These are phyloP conservation scores for Blakeslea trispora DNA, from an alignment of 371 early-diverging fungal species.

Conservation along the genomic window DNA sequence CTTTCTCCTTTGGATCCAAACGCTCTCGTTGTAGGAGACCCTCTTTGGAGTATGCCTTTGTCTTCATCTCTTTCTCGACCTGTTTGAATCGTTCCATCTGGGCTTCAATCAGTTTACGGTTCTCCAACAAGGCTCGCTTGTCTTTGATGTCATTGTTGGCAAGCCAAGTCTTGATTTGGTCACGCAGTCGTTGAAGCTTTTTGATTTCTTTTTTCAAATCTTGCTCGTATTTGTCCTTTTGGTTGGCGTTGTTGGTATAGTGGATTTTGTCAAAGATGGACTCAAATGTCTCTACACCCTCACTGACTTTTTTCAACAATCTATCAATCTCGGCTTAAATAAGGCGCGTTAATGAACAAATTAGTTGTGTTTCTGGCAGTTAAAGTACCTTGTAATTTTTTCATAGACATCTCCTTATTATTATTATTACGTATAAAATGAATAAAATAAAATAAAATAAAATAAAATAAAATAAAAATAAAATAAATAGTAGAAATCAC, in stretches of 20 bases:
- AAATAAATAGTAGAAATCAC: too few relatives aligned
- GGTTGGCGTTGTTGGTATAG: conserved; percentile 76
- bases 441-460: conserved; percentile 2
- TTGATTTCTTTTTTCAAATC: conserved; percentile 98
- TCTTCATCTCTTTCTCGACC: conserved; percentile 96
- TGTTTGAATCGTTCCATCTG: conserved; percentile 99
- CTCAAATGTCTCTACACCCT: conserved; percentile 95
- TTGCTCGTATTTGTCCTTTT: conserved; percentile 94
- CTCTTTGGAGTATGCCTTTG: conserved; percentile 96
- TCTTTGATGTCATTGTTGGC: conserved; percentile 94
- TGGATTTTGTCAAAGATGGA: conserved; percentile 88
- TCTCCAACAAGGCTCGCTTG: conserved; percentile 85
- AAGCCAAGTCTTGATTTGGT: conserved; percentile 97
- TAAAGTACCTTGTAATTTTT: conserved; percentile 26
- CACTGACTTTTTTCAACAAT: conserved; percentile 91
- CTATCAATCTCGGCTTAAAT: conserved; percentile 61
- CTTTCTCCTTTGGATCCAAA: conserved; percentile 92
- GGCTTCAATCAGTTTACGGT: conserved; percentile 91
- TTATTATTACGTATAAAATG: neutral
- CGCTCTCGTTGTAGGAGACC: conserved; percentile 80
- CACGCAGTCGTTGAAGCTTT: conserved; percentile 92
- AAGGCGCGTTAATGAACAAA: neutral
- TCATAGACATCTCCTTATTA: conserved; percentile 17
- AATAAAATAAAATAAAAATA: too few relatives aligned
- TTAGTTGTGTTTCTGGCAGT: neutral